These are phyloP conservation scores for Elaeis oleifera DNA, from an alignment of 202 grass and related monocot species.

Conservation along the genomic window DNA sequence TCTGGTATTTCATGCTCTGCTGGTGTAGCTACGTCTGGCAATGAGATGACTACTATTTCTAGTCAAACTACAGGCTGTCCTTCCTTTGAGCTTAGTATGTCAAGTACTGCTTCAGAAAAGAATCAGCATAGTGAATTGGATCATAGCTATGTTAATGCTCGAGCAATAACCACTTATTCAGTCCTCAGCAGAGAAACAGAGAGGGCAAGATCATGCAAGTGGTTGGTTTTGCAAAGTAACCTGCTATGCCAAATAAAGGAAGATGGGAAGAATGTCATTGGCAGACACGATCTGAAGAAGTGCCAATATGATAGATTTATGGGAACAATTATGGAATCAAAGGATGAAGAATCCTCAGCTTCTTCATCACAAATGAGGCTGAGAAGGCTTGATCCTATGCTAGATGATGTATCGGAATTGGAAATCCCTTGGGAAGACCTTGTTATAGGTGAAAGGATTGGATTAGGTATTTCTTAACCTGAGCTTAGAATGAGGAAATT, in stretches of 20 bases:
- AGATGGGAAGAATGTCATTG: slow-evolving; percentile 23
- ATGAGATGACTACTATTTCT: slow-evolving; percentile 32
- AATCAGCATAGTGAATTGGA: slow-evolving; percentile 26
- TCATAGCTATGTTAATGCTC: slow-evolving; percentile 38
- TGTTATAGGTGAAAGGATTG: slow-evolving; percentile 97
- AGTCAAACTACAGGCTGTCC: slow-evolving; percentile 26
- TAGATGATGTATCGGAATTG: slow-evolving; percentile 89
- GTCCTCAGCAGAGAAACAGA: slow-evolving; percentile 35
- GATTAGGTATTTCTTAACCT: slow-evolving; percentile 62
- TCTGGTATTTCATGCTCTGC: slow-evolving; percentile 34
- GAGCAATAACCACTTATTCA: slow-evolving; percentile 40
- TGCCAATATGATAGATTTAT: slow-evolving; percentile 58
- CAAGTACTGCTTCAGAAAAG: slow-evolving; percentile 37
- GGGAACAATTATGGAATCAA: slow-evolving; percentile 38
- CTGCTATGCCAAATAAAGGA: slow-evolving; percentile 36
- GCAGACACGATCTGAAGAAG: slow-evolving; percentile 56
- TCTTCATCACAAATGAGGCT: slow-evolving; percentile 41
- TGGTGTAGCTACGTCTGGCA: slow-evolving; percentile 36
- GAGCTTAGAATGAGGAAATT: no score
- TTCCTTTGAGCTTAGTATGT: slow-evolving; percentile 22
- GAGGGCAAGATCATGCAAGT: slow-evolving; percentile 28
- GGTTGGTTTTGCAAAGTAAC: slow-evolving; percentile 27
- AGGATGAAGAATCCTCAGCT: slow-evolving; percentile 36
- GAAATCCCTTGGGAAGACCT: slow-evolving; percentile 99
- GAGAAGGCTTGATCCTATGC: slow-evolving; percentile 63